Evolutionary conservation across 305 asterid genomes (phyloP).

Genomic region (Fraxinus dipetala): DNA sequence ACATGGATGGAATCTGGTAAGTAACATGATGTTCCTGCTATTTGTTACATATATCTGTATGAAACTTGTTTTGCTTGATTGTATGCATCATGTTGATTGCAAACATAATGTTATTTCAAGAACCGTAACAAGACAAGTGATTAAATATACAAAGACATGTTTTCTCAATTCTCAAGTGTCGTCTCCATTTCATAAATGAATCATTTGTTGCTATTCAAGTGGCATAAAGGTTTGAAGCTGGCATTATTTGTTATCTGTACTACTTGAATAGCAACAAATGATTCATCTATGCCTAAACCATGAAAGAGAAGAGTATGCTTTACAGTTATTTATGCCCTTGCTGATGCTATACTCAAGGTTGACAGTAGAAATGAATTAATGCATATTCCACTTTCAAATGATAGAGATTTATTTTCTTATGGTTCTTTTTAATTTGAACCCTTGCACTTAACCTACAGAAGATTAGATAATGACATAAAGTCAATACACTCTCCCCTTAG

Average conservation of each 20-base stretch:
- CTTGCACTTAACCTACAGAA: not conserved
- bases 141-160: not conserved
- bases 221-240: not conserved
- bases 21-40: slow-evolving; percentile 14
- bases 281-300: not conserved
- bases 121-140: not conserved
- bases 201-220: not conserved
- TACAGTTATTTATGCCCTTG: not conserved
- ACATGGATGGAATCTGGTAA: slow-evolving; percentile 99
- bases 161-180: not conserved
- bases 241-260: not conserved
- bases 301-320: not conserved
- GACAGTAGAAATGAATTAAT: not conserved
- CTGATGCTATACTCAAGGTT: not conserved
- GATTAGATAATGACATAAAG: not conserved
- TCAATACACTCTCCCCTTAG: not conserved
- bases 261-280: not conserved
- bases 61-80: not conserved
- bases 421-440: not conserved
- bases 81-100: slow-evolving; percentile 1
- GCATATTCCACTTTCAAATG: not conserved
- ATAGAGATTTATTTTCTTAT: not conserved
- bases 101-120: not conserved
- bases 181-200: not conserved
- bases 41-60: slow-evolving; percentile 6